Conservation (phyloP, 1,284 basidiomycete species). For the Coniferiporia weirii region DNA sequence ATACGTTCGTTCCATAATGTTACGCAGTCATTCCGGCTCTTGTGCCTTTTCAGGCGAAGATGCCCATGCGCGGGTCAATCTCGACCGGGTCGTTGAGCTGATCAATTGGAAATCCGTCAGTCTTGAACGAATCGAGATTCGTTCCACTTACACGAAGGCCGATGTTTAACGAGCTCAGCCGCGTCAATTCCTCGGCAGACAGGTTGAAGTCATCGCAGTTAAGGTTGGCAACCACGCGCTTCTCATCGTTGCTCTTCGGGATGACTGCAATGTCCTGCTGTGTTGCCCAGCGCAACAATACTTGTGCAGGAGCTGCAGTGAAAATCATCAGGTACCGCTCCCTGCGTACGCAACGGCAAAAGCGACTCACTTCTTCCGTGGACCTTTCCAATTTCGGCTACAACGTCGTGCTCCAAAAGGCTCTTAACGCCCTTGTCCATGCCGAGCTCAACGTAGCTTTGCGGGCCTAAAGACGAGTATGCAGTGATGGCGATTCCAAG, state of each 20-base stretch:
- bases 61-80: constrained; percentile 56
- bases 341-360: constrained; percentile 23
- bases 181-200: constrained; percentile 51
- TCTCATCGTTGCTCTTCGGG: constrained; percentile 61
- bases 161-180: constrained; percentile 58
- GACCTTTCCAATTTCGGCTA: constrained; percentile 44
- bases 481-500: constrained; percentile 68
- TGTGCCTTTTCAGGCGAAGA: constrained; percentile 50
- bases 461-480: constrained; percentile 74
- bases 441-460: constrained; percentile 63
- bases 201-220: constrained; percentile 54
- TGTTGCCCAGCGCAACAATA: constrained; percentile 75
- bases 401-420: constrained; percentile 47
- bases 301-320: constrained; percentile 46
- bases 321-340: constrained; percentile 27
- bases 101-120: constrained; percentile 8
- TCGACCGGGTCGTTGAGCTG: constrained; percentile 68
- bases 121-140: not conserved
- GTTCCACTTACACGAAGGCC: constrained; percentile 47
- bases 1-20: not conserved
- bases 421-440: constrained; percentile 44
- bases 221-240: constrained; percentile 59
- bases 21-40: not conserved
- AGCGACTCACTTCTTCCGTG: constrained; percentile 52
- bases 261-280: constrained; percentile 75